Conservation (phyloP, 2,329 filamentous ascomycete genomes). For the Nannizzia gypsea region DNA sequence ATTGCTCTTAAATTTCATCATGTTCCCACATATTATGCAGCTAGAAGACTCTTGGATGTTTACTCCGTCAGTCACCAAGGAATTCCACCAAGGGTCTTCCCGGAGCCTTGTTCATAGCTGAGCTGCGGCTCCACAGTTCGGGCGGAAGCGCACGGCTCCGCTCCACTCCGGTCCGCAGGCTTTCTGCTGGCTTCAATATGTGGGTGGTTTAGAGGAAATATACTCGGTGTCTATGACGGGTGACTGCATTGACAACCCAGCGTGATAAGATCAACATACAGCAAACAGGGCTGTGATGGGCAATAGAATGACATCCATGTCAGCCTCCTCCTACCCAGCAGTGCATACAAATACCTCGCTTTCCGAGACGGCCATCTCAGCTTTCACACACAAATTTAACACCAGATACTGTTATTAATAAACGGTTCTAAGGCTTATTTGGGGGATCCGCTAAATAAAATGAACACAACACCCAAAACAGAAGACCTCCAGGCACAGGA, state of each 20-base stretch:
- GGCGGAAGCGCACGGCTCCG: background rate
- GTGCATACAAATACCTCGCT: background rate
- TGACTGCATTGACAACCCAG: background rate
- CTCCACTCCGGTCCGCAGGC: background rate
- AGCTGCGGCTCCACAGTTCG: background rate
- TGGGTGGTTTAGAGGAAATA: background rate
- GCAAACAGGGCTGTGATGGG: background rate
- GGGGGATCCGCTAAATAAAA: background rate
- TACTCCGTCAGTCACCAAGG: background rate
- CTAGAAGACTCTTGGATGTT: background rate
- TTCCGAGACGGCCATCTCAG: background rate
- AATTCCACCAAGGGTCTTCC: background rate
- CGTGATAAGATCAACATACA: background rate
- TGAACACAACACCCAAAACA: background rate
- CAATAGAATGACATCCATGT: too few relatives aligned
- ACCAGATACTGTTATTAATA: background rate
- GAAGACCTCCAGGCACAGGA: background rate
- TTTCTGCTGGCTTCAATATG: background rate
- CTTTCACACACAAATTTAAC: background rate
- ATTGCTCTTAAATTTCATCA: too few relatives aligned
- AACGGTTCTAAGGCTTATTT: background rate
- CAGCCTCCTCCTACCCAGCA: background rate
- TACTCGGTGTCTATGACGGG: background rate
- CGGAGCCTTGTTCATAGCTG: background rate
- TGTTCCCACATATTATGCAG: background rate